Conservation (phyloP, 2,329 filamentous ascomycete species). For the Apiospora arundinis region DNA sequence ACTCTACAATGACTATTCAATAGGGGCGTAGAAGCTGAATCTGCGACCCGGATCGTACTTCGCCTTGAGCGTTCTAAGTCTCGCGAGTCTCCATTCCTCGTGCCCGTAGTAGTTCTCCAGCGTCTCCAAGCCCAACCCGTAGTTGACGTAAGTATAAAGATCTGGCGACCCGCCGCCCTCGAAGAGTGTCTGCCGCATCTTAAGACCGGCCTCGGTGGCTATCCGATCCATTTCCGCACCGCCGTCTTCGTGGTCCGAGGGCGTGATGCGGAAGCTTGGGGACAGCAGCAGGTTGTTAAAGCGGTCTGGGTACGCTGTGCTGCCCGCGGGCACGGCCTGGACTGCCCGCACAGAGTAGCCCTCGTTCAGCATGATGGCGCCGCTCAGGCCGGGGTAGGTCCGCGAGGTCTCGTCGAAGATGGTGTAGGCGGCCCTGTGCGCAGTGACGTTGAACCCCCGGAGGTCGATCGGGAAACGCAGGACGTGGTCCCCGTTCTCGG, state of each 20-base stretch:
- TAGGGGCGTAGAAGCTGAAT: constrained; percentile 25
- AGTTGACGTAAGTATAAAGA: constrained; percentile 22
- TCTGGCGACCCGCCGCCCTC: constrained; percentile 21
- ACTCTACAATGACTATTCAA: not conserved
- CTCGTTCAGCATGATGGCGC: constrained; percentile 19
- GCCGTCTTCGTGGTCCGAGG: not conserved
- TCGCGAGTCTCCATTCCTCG: constrained; percentile 23
- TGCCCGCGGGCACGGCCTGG: not conserved
- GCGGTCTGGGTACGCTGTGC: constrained; percentile 20
- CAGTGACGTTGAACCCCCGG: constrained; percentile 8
- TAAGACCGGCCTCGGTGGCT: not conserved
- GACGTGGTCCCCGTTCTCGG: constrained; percentile 15
- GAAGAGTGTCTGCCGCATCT: constrained; percentile 12
- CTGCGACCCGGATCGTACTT: constrained; percentile 21
- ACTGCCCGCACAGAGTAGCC: constrained; percentile 22
- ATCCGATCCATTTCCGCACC: not conserved
- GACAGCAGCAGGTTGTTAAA: constrained; percentile 23
- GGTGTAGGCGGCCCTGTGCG: constrained; percentile 18
- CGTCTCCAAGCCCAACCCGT: constrained; percentile 19
- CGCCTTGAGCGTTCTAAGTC: constrained; percentile 19
- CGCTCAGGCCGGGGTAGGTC: constrained; percentile 8
- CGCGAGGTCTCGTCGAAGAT: constrained; percentile 11
- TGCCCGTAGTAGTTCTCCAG: constrained; percentile 23
- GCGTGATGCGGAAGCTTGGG: not conserved
- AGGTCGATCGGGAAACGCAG: constrained; percentile 22